Evolutionary conservation across 345 rosid genomes (phyloP).

Genomic region (Camelina hispida): DNA sequence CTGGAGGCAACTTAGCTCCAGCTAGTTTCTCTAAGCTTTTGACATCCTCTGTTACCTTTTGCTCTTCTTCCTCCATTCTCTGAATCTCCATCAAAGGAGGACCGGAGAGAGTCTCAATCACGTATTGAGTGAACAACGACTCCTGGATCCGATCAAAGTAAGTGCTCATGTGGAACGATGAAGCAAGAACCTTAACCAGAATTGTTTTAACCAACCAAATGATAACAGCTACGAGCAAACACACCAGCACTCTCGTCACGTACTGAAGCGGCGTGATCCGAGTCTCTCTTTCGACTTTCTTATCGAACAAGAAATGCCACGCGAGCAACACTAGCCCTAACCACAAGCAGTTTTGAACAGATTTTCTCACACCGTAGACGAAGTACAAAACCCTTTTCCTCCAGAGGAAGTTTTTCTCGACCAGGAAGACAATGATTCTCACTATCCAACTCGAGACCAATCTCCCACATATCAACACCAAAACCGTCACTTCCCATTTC

Average conservation of each 20-base stretch:
- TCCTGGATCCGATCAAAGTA: slow-evolving; percentile 79
- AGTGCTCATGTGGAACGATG: slow-evolving; percentile 71
- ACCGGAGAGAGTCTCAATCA: slow-evolving; percentile 67
- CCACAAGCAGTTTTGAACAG: slow-evolving; percentile 72
- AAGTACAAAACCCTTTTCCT: slow-evolving; percentile 73
- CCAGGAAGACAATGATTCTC: slow-evolving; percentile 58
- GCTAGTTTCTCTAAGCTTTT: slow-evolving; percentile 51
- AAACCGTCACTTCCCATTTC: slow-evolving; percentile 75
- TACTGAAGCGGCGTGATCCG: slow-evolving; percentile 41
- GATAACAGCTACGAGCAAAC: slow-evolving; percentile 57
- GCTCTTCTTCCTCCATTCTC: slow-evolving; percentile 55
- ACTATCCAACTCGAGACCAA: slow-evolving; percentile 75
- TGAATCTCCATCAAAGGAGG: slow-evolving; percentile 62
- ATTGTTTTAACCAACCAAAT: slow-evolving; percentile 73
- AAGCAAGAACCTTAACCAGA: slow-evolving; percentile 68
- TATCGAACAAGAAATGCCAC: slow-evolving; percentile 68
- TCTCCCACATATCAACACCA: slow-evolving; percentile 74
- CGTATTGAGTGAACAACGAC: slow-evolving; percentile 64
- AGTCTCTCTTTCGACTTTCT: slow-evolving; percentile 53
- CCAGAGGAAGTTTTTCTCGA: slow-evolving; percentile 64
- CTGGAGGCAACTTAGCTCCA: slow-evolving; percentile 52
- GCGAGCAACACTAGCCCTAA: slow-evolving; percentile 67
- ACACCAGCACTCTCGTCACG: slow-evolving; percentile 57
- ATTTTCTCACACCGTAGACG: slow-evolving; percentile 67
- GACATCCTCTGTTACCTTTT: slow-evolving; percentile 47